Percentiles rank a stretch among this genome's conserved stretches.
Evolutionary conservation across 257 asterid species (phyloP).

Genomic region (Scutellaria baicalensis): DNA sequence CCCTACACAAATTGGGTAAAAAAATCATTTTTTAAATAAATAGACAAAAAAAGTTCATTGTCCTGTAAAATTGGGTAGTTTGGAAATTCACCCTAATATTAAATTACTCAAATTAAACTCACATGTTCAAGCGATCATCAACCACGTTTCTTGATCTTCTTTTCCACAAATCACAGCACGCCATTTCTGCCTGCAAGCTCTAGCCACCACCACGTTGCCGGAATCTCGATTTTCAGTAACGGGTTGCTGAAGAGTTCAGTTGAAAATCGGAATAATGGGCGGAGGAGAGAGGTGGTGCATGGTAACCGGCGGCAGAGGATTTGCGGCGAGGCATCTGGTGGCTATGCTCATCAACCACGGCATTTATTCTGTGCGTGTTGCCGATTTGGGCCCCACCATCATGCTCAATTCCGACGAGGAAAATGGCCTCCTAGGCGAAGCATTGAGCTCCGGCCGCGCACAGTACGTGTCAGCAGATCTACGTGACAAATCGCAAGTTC

Average conservation of each 20-base stretch:
- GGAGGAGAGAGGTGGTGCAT: constrained; percentile 72
- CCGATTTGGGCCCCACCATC: constrained; percentile 68
- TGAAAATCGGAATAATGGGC: constrained; percentile 24
- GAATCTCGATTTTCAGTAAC: neutral
- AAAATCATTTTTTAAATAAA: too few species aligned
- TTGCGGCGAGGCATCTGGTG: constrained; percentile 92
- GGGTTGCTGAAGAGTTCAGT: neutral
- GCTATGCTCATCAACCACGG: constrained; percentile 60
- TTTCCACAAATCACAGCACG: neutral
- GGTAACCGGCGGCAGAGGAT: constrained; percentile 97
- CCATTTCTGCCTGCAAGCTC: neutral
- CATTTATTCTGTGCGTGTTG: constrained; percentile 66
- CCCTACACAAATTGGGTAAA: too few species aligned
- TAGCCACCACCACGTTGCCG: too few species aligned
- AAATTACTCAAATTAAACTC: too few species aligned
- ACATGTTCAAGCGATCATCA: too few species aligned
- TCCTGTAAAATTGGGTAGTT: too few species aligned
- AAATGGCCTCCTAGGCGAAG: constrained; percentile 54
- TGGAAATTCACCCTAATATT: too few species aligned
- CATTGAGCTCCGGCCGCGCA: constrained; percentile 67
- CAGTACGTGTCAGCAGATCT: constrained; percentile 73
- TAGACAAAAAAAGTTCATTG: too few species aligned
- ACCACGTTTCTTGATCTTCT: too few species aligned
- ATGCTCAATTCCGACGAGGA: constrained; percentile 66
- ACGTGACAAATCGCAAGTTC: constrained; percentile 76